Base-by-base conservation (phyloP, 805 yeast species). In the Aciculoconidium aculeatum region DNA sequence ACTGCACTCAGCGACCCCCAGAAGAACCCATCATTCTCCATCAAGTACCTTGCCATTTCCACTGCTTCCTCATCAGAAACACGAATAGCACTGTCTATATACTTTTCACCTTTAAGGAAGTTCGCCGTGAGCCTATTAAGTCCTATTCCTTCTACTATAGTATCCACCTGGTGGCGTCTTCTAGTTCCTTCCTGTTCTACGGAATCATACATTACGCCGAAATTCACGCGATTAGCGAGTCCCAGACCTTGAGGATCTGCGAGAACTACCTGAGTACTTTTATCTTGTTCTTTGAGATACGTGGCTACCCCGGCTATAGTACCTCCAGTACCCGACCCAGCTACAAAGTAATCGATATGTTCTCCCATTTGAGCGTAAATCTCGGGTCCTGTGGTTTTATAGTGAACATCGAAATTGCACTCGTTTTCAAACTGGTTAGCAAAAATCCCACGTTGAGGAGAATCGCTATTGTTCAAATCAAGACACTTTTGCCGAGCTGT, bases 221-320 rank as follows among this genome's bases (percentile, higher is more conserved):
- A 76, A 45, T 84, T 84, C 29, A 90, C 74, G 36, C 94, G 62
- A 57, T 90, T 86, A 48, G 70, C 83, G 39, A 92, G 70, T 0
- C 98, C 98, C 10, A 92, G 79, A 0, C 98, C 98, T 47, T 86
- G 96, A 1, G 97, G 97, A 54, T 90, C 98, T 0, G 96, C 95
- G 17, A 92, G 60, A 3, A 84, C 67, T 1, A 80, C 70, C 25
- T 56, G 62, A 1, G 80, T 47, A 0, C 49, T 26, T 0, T 63
- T 49, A 11, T 63, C 46, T 20, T 61, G 50, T 31, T 66, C 73
- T 46, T 78, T 85, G 21, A 51, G 31, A 32, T 36, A 51, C 27
- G 31, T 38, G 6, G 49, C 32, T 8, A 51, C 56, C 2, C 56
- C 56, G 0, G 53, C 42, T 7, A 51, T 50, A 28, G 56, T 51